phyloP scores from a whole-genome alignment of 2,329 filamentous ascomycete species.

The Coleophoma eucalyptorum region DNA sequence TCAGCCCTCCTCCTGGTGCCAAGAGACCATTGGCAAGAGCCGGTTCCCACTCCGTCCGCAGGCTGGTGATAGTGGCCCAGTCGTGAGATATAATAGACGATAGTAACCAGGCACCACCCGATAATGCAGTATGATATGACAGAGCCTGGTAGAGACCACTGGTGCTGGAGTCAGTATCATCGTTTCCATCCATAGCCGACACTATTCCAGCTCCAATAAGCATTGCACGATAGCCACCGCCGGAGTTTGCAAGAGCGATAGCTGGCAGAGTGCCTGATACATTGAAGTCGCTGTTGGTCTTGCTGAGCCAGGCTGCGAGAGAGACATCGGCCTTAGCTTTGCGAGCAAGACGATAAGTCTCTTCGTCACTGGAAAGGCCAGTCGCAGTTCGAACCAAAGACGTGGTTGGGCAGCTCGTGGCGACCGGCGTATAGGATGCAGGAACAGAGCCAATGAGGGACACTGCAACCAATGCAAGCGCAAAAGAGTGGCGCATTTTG shows the following conservation, averaged over 20 bases:
- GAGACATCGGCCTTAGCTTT: constrained; percentile 7
- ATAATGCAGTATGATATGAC: constrained; percentile 10
- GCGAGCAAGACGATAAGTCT: constrained; percentile 3
- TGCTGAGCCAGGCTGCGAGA: constrained; percentile 5
- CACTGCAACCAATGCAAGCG: not conserved
- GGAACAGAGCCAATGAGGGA: not conserved
- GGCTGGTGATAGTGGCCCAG: constrained; percentile 9
- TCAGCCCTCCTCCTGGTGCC: constrained; percentile 4
- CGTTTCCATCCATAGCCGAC: constrained; percentile 20
- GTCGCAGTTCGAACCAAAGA: constrained; percentile 5
- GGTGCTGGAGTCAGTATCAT: constrained; percentile 8
- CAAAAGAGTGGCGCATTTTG: too few relatives aligned
- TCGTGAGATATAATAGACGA: constrained; percentile 10
- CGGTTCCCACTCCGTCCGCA: constrained; percentile 5
- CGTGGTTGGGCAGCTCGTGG: constrained; percentile 5
- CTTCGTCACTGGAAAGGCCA: constrained; percentile 7
- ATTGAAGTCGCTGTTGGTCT: constrained; percentile 2
- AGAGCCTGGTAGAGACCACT: constrained; percentile 11
- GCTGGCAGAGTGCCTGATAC: constrained; percentile 11
- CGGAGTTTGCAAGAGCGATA: constrained; percentile 21
- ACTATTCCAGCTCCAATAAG: constrained; percentile 26
- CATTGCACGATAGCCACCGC: constrained; percentile 25
- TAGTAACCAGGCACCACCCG: constrained; percentile 11
- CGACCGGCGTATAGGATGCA: constrained; percentile 4
- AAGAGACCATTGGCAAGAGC: constrained; percentile 8